Conservation (phyloP, 257 asterid genomes). For the Thymus mandschuricus region DNA sequence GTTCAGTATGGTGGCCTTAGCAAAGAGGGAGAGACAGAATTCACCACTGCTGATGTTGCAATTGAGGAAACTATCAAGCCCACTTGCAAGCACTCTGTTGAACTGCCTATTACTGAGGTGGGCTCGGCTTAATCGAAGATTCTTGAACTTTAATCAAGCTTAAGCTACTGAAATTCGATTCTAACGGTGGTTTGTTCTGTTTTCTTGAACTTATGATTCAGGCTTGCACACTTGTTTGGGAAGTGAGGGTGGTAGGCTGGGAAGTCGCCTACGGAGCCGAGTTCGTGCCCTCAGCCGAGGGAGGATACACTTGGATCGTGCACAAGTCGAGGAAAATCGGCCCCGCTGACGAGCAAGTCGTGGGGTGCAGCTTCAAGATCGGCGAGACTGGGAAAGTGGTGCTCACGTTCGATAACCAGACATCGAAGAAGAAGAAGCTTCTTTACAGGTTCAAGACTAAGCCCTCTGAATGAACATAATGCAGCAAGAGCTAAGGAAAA, state of each 20-base stretch:
- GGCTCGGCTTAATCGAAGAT: neutral
- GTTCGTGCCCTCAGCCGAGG: slow-evolving; percentile 76
- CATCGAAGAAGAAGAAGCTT: slow-evolving; percentile 90
- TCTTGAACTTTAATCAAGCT: neutral
- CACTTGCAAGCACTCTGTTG: slow-evolving; percentile 65
- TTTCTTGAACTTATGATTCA: slow-evolving; percentile 32
- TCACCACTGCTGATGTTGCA: slow-evolving; percentile 68
- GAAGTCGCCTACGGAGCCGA: slow-evolving; percentile 86
- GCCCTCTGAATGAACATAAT: slow-evolving; percentile 50
- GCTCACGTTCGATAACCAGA: slow-evolving; percentile 82
- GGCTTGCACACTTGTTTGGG: slow-evolving; percentile 79
- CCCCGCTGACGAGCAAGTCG: slow-evolving; percentile 61
- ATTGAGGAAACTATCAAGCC: slow-evolving; percentile 83
- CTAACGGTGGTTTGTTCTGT: neutral
- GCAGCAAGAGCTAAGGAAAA: slow-evolving; percentile 14
- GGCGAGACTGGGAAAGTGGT: slow-evolving; percentile 79
- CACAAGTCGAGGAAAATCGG: slow-evolving; percentile 76
- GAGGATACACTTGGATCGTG: slow-evolving; percentile 81
- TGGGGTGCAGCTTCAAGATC: slow-evolving; percentile 65
- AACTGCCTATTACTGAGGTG: slow-evolving; percentile 87
- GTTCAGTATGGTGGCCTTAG: slow-evolving; percentile 92
- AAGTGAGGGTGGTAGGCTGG: slow-evolving; percentile 87
- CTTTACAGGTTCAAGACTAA: slow-evolving; percentile 86
- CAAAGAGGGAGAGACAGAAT: slow-evolving; percentile 75
- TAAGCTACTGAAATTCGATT: neutral